phyloP scores from a whole-genome alignment of 1,139 yeast genomes.

The Pichia norvegensis region DNA sequence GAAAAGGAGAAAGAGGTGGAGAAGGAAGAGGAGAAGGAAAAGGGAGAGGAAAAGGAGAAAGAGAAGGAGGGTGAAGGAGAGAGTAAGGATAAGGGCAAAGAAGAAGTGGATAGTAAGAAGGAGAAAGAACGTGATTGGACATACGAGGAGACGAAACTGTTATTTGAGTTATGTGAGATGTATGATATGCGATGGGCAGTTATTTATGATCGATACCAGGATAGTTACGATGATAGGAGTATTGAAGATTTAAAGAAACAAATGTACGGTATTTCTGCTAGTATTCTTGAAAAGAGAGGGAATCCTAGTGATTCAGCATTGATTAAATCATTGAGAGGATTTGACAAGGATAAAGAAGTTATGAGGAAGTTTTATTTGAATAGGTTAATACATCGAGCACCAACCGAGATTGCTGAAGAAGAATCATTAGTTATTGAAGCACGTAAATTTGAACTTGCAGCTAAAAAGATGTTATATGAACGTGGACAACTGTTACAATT shows the following conservation, averaged over 20 bases:
- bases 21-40: not conserved
- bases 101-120: too few species aligned
- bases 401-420: slow-evolving; percentile 97
- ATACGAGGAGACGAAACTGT: slow-evolving; percentile 65
- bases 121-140: slow-evolving; percentile 47
- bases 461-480: slow-evolving; percentile 80
- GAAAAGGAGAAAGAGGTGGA: not conserved
- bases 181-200: slow-evolving; percentile 88
- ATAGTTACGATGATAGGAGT: slow-evolving; percentile 32
- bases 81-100: not conserved
- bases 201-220: slow-evolving; percentile 62
- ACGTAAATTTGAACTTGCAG: slow-evolving; percentile 84
- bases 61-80: not conserved
- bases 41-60: not conserved
- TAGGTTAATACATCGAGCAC: slow-evolving; percentile 70
- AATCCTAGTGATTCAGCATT: slow-evolving; percentile 42
- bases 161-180: slow-evolving; percentile 62
- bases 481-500: slow-evolving; percentile 71
- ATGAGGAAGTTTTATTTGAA: slow-evolving; percentile 77
- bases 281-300: slow-evolving; percentile 30
- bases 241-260: slow-evolving; percentile 80
- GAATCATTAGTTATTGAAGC: slow-evolving; percentile 92
- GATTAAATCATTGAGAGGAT: slow-evolving; percentile 41
- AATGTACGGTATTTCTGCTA: slow-evolving; percentile 56
- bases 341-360: slow-evolving; percentile 57